These are phyloP conservation scores for Solanum ossicruentum DNA, from an alignment of 257 asterid species.

Conservation along the genomic window DNA sequence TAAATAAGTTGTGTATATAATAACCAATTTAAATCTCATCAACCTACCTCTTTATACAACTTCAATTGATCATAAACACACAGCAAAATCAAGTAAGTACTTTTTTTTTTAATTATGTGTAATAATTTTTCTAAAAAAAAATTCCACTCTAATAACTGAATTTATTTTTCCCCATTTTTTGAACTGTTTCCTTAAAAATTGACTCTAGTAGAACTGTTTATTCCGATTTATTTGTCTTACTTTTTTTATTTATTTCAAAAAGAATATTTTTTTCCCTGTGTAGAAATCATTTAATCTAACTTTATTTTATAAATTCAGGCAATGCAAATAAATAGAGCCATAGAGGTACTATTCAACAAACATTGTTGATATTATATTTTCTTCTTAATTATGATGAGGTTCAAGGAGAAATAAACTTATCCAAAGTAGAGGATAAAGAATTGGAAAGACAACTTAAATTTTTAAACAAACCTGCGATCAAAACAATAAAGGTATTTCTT, in stretches of 20 bases:
- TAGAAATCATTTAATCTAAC: too few relatives aligned
- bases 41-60: too few relatives aligned
- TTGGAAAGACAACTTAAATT: background rate
- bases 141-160: background rate
- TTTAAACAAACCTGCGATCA: background rate
- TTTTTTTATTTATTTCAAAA: too few relatives aligned
- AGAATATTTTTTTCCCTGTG: too few relatives aligned
- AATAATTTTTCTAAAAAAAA: background rate
- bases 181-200: too few relatives aligned
- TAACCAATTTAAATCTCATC: background rate
- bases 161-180: background rate
- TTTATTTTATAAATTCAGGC: background rate
- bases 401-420: background rate
- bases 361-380: background rate
- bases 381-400: background rate
- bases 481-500: background rate
- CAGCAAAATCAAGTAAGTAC: background rate
- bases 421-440: background rate
- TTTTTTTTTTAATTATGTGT: too few relatives aligned
- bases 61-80: background rate
- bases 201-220: too few relatives aligned
- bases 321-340: background rate
- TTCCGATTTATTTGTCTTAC: too few relatives aligned
- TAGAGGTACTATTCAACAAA: background rate
- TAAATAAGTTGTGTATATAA: background rate